Conservation (phyloP, 805 yeast species). For the Candida gorgasii region DNA sequence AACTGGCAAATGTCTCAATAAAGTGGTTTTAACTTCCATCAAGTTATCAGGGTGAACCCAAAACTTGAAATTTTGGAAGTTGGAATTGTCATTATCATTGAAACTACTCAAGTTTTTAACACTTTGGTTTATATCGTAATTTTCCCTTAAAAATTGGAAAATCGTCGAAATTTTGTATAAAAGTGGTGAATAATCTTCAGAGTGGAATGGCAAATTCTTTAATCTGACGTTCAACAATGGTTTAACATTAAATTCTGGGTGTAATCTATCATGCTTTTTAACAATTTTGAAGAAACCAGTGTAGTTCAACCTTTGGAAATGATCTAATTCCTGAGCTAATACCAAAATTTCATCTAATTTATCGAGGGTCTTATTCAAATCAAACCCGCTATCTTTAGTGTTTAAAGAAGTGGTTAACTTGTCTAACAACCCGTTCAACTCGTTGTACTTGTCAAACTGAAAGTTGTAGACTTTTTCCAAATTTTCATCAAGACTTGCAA, state of each 20-base stretch:
- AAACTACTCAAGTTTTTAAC: slow-evolving; percentile 51
- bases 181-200: slow-evolving; percentile 92
- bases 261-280: slow-evolving; percentile 92
- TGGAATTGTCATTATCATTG: slow-evolving; percentile 38
- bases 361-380: slow-evolving; percentile 61
- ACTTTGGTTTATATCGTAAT: slow-evolving; percentile 52
- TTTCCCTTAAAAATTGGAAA: slow-evolving; percentile 80
- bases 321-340: slow-evolving; percentile 82
- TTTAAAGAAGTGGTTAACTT: slow-evolving; percentile 63
- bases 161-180: slow-evolving; percentile 78
- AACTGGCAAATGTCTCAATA: slow-evolving; percentile 90
- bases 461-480: slow-evolving; percentile 77
- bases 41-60: slow-evolving; percentile 94
- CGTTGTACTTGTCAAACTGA: slow-evolving; percentile 66
- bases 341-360: slow-evolving; percentile 73
- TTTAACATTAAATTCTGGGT: slow-evolving; percentile 82
- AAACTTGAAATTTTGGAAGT: slow-evolving; percentile 73
- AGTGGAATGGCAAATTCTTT: slow-evolving; percentile 84
- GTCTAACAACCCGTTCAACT: slow-evolving; percentile 63
- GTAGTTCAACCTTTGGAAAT: slow-evolving; percentile 86
- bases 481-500: slow-evolving; percentile 63
- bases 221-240: slow-evolving; percentile 87
- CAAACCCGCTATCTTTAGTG: slow-evolving; percentile 40
- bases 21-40: slow-evolving; percentile 97
- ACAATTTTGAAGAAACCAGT: slow-evolving; percentile 95